Percentiles rank a stretch among this genome's conserved stretches.
These are phyloP conservation scores for Colletotrichum musae DNA, from an alignment of 2,329 filamentous ascomycete species.

Conservation along the genomic window DNA sequence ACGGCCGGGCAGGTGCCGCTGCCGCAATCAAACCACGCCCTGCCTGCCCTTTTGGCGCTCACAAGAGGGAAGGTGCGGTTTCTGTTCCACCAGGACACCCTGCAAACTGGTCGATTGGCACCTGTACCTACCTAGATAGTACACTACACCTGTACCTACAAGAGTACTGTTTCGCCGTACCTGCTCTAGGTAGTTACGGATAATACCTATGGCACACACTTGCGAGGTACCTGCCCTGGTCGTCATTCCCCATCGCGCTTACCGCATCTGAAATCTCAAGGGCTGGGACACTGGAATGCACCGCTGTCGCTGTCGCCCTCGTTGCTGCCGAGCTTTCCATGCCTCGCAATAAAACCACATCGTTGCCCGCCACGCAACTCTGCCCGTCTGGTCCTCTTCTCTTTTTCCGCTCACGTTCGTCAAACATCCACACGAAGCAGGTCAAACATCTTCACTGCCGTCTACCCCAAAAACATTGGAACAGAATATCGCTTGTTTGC, in stretches of 20 bases:
- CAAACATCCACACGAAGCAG: conserved; percentile 35
- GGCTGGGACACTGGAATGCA: conserved; percentile 16
- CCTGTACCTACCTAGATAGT: not conserved
- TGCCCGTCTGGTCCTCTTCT: not conserved
- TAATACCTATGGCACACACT: not conserved
- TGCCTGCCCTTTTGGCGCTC: conserved; percentile 21
- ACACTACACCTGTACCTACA: not conserved
- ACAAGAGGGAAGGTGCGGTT: conserved; percentile 40
- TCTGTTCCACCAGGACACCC: conserved; percentile 38
- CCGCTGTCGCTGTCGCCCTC: conserved; percentile 13
- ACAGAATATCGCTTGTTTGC: conserved; percentile 36
- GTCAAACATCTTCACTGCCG: conserved; percentile 38
- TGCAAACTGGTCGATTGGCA: conserved; percentile 24
- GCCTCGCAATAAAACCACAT: conserved; percentile 39
- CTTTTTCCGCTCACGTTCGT: conserved; percentile 24
- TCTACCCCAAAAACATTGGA: conserved; percentile 33
- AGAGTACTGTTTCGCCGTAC: not conserved
- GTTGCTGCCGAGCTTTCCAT: not conserved
- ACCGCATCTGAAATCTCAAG: conserved; percentile 14
- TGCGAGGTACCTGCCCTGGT: not conserved
- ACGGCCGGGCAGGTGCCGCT: conserved; percentile 22
- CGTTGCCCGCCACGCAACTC: conserved; percentile 27
- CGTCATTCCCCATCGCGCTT: conserved; percentile 28
- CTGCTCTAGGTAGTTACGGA: not conserved
- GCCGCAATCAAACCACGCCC: conserved; percentile 26